phyloP scores from a whole-genome alignment of 208 protist genomes.

The Vickermania ingenoplastis region DNA sequence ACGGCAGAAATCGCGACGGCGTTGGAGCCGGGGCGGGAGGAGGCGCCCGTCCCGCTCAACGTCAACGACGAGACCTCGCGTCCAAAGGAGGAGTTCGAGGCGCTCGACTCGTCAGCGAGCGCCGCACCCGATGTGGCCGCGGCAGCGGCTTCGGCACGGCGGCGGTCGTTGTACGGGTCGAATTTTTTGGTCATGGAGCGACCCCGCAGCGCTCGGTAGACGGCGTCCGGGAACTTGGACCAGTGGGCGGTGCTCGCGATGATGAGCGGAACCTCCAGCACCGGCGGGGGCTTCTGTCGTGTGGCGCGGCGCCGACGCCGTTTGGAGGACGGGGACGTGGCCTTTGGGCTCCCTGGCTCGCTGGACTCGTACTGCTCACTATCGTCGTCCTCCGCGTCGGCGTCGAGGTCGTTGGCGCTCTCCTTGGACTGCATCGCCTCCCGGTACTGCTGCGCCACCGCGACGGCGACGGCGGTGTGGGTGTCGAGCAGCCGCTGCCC shows the following conservation, averaged over 20 bases:
- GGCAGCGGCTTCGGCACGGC: neutral
- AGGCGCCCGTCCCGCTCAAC: too few relatives aligned
- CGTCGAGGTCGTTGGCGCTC: neutral
- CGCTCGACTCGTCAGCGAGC: too few relatives aligned
- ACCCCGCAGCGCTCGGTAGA: constrained; percentile 33
- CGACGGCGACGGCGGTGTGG: constrained; percentile 77
- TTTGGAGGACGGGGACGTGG: constrained; percentile 1
- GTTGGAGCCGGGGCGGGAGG: too few relatives aligned
- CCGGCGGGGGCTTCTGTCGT: constrained; percentile 18
- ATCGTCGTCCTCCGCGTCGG: neutral
- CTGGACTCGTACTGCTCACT: neutral
- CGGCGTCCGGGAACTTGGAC: constrained; percentile 77
- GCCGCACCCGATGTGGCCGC: too few relatives aligned
- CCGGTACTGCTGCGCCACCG: constrained; percentile 51
- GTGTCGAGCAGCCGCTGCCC: constrained; percentile 63
- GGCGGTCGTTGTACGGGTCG: neutral
- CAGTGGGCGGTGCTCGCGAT: constrained; percentile 79
- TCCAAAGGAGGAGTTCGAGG: neutral
- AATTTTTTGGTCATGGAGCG: neutral
- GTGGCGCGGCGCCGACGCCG: constrained; percentile 1
- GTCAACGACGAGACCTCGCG: neutral
- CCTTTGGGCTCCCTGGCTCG: constrained; percentile 14
- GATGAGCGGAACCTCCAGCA: constrained; percentile 17
- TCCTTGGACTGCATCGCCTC: constrained; percentile 18
- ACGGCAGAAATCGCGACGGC: neutral